Conservation (phyloP, 306 rosid species). For the Potentilla sterilis region DNA sequence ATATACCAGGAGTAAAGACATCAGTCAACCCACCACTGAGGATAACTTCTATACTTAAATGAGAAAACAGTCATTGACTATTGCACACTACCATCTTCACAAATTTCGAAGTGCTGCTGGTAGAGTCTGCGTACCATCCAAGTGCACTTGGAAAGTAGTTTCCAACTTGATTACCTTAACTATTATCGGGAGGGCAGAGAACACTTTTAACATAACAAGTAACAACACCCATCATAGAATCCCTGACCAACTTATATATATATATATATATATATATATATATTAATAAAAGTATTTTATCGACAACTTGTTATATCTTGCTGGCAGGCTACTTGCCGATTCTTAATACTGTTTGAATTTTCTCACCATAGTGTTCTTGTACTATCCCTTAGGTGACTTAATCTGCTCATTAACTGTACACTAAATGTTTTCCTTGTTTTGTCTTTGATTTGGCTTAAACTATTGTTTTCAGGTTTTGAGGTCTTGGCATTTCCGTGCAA, state of each 20-base stretch:
- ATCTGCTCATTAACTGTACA: not conserved
- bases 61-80: not conserved
- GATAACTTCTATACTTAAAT: not conserved
- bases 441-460: constrained; percentile 8
- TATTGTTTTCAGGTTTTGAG: constrained; percentile 60
- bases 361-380: not conserved
- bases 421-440: not conserved
- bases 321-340: not conserved
- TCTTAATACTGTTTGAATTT: not conserved
- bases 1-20: not conserved
- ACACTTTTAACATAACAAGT: not conserved
- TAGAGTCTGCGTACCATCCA: not conserved
- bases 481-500: constrained; percentile 97
- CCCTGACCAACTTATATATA: not conserved
- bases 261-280: no score
- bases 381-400: not conserved
- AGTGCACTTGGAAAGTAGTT: not conserved
- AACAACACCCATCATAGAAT: not conserved
- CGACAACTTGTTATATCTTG: not conserved
- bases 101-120: not conserved
- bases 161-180: not conserved
- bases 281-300: not conserved
- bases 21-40: not conserved
- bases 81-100: not conserved
- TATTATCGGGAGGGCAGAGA: not conserved